Conservation (phyloP, 148 eudicot genomes). For the Vaccinium macrocarpon region DNA sequence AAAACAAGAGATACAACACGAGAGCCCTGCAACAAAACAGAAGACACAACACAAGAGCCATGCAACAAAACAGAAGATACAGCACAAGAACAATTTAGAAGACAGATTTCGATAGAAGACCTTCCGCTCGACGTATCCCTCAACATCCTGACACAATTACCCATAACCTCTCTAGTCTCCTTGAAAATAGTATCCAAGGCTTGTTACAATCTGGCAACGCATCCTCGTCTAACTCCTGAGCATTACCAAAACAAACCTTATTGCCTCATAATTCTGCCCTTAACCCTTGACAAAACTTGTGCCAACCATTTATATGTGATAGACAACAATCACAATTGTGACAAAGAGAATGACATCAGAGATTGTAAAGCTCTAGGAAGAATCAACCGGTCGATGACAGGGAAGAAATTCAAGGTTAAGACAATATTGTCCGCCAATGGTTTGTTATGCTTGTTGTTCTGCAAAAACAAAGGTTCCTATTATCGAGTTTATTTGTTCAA, state of each 20-base stretch:
- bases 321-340: neutral
- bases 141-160: neutral
- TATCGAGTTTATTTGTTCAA: neutral
- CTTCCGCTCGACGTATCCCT: neutral
- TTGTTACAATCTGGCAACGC: neutral
- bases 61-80: too few relatives aligned
- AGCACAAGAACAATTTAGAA: neutral
- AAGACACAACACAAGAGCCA: too few relatives aligned
- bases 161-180: neutral
- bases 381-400: neutral
- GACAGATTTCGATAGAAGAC: neutral
- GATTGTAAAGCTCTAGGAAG: neutral
- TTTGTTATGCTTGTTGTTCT: neutral
- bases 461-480: neutral
- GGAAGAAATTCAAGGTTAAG: neutral
- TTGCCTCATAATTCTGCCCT: neutral
- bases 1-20: too few relatives aligned
- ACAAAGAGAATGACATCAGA: too few relatives aligned
- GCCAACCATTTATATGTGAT: neutral
- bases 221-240: neutral
- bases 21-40: too few relatives aligned
- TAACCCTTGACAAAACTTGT: neutral
- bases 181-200: neutral
- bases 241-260: neutral
- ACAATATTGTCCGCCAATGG: neutral